Conservation (phyloP, 179 eudicot species). For the Carnegiea gigantea region DNA sequence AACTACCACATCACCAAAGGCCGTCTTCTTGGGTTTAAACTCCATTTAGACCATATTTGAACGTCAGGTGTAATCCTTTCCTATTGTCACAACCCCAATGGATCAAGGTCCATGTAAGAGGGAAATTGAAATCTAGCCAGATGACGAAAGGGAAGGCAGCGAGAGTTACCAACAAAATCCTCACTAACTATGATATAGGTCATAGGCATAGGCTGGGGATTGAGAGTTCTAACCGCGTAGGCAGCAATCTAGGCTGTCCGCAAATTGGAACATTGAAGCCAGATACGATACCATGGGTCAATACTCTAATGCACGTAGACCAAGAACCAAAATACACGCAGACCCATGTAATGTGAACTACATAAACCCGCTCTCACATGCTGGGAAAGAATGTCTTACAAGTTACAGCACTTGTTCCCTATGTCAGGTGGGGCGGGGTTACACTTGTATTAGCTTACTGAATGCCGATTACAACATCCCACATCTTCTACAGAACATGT, state of each 20-base stretch:
- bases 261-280: not conserved
- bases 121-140: no score
- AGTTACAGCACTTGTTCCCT: not conserved
- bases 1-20: no score
- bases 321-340: not conserved
- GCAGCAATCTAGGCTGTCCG: not conserved
- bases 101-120: no score
- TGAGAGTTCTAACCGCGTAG: not conserved
- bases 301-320: not conserved
- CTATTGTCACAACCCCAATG: no score
- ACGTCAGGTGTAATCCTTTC: no score
- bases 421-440: not conserved
- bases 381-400: not conserved
- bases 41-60: no score
- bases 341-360: not conserved
- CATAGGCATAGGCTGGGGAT: not conserved
- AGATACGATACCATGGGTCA: not conserved
- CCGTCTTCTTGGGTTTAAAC: no score
- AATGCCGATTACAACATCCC: conserved; percentile 18
- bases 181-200: not conserved
- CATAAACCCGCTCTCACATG: not conserved
- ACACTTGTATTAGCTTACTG: not conserved
- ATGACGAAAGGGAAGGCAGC: not conserved
- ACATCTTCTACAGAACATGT: conserved; percentile 16
- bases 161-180: not conserved